phyloP scores from a whole-genome alignment of 2,329 filamentous ascomycete genomes.

The Penicillium sp. region DNA sequence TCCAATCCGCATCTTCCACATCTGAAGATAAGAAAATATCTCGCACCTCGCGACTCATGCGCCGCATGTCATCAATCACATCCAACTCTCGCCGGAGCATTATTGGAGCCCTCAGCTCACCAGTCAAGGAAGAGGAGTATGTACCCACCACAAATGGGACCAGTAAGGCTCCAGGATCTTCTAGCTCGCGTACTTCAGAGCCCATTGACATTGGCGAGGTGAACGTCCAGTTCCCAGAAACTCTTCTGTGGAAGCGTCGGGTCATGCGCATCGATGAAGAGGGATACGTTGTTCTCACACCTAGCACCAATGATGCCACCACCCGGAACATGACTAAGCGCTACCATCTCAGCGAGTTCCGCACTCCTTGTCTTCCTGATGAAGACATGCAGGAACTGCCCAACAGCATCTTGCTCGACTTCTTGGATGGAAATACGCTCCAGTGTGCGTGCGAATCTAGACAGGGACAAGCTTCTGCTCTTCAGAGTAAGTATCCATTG shows the following conservation, averaged over 20 bases:
- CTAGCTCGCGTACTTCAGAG: conserved; percentile 39
- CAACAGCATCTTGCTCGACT: conserved; percentile 70
- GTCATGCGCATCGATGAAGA: conserved; percentile 80
- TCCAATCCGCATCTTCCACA: conserved; percentile 28
- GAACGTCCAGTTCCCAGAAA: conserved; percentile 96
- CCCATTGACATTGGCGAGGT: conserved; percentile 78
- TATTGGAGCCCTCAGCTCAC: conserved; percentile 35
- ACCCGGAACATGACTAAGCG: conserved; percentile 66
- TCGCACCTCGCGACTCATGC: conserved; percentile 61
- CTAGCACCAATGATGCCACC: conserved; percentile 60
- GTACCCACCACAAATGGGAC: conserved; percentile 9
- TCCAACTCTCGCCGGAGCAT: conserved; percentile 52
- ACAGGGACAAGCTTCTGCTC: conserved; percentile 51
- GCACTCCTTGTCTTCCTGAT: conserved; percentile 74
- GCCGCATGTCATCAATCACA: conserved; percentile 62
- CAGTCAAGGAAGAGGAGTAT: conserved; percentile 36
- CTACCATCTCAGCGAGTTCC: conserved; percentile 84
- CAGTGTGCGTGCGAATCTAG: conserved; percentile 62
- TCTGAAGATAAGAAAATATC: conserved; percentile 54
- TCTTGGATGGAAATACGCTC: conserved; percentile 59
- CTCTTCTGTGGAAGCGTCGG: conserved; percentile 91
- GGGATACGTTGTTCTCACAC: conserved; percentile 77
- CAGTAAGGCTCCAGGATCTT: conserved; percentile 45
- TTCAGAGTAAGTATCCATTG: conserved; percentile 46
- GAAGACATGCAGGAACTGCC: conserved; percentile 90